Evolutionary conservation across 1,284 basidiomycete genomes (phyloP), one percentile per base, ranked within the genome.

Genomic region (Volvariella volvacea): DNA sequence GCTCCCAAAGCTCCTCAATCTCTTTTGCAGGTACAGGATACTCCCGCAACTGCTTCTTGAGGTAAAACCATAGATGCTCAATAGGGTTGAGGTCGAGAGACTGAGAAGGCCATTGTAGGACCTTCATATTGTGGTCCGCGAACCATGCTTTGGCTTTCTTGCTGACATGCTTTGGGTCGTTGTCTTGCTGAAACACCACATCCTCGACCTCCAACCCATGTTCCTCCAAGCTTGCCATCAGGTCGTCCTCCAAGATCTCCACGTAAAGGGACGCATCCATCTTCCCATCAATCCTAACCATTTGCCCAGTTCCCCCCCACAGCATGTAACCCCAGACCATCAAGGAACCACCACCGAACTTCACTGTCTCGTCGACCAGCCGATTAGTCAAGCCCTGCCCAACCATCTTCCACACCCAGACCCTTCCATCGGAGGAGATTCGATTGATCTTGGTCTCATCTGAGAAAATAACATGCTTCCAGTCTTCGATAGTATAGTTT

Each of bases 31-130:
- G 6, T 28, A 6, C 25, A 28, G 12, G 6, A 28, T 28, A 28
- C 25, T 12, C 25, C 12, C 12, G 25, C 6, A 55, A 22, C 30
- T 44, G 22, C 10, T 37, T 50, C 38, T 54, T 53, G 17, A 56
- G 33, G 21, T 56, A 36, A 28, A 32, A 39, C 63, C 62, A 67
- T 8, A 62, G 49, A 42, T 67, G 60, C 54, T 66, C 62, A 52
- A 65, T 65, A 20, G 56, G 57, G 44, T 63, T 66, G n/a, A 64
- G 51, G 49, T 67, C 60, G 20, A 60, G 58, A 37, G 61, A 65
- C 33, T 60, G 53, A 22, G 63, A 51, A 36, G 58, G 61, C 61
- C 60, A 67, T 15, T 43, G 16, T 15, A 65, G 22, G 33, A 57
- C 47, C 21, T 47, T 41, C 39, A 62, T 50, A 4, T 45, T 39